Conservation (phyloP, 805 yeast genomes). For the Teunomyces barrocoloradensis region DNA sequence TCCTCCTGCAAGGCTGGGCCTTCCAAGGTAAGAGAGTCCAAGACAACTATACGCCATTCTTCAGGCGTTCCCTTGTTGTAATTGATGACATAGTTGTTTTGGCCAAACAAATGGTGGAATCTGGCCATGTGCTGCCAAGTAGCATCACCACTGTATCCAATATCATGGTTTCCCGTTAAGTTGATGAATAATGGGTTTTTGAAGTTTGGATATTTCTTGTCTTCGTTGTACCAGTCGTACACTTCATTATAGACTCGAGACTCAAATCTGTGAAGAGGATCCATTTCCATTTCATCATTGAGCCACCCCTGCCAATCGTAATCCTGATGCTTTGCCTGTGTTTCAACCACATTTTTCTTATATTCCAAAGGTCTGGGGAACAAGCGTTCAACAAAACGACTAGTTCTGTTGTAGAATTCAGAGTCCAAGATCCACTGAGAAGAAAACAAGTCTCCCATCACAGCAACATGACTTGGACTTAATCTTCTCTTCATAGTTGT, state of each 20-base stretch:
- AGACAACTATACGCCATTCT: slow-evolving; percentile 87
- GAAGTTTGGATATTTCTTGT: slow-evolving; percentile 29
- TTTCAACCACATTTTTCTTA: slow-evolving; percentile 47
- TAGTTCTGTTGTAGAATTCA: slow-evolving; percentile 80
- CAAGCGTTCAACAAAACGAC: slow-evolving; percentile 66
- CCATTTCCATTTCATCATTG: slow-evolving; percentile 38
- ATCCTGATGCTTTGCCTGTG: slow-evolving; percentile 47
- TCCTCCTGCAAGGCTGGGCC: slow-evolving; percentile 84
- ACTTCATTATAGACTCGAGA: slow-evolving; percentile 51
- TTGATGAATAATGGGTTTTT: slow-evolving; percentile 72
- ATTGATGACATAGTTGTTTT: slow-evolving; percentile 78
- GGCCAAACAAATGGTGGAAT: slow-evolving; percentile 72
- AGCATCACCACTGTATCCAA: slow-evolving; percentile 94
- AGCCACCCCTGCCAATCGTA: slow-evolving; percentile 54
- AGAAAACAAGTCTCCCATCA: slow-evolving; percentile 89
- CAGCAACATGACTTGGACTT: slow-evolving; percentile 77
- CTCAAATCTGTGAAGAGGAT: slow-evolving; percentile 31
- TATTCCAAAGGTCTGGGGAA: slow-evolving; percentile 59
- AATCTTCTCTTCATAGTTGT: slow-evolving; percentile 59
- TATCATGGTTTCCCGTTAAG: slow-evolving; percentile 92
- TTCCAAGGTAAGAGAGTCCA: slow-evolving; percentile 80
- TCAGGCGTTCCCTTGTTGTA: slow-evolving; percentile 59
- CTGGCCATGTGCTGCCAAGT: slow-evolving; percentile 88
- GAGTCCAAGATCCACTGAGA: slow-evolving; percentile 92
- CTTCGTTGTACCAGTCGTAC: slow-evolving; percentile 59